Evolutionary conservation across 768 basidiomycete species (phyloP), one percentile per base, ranked within the genome.

Genomic region (Infundibulicybe gibba): DNA sequence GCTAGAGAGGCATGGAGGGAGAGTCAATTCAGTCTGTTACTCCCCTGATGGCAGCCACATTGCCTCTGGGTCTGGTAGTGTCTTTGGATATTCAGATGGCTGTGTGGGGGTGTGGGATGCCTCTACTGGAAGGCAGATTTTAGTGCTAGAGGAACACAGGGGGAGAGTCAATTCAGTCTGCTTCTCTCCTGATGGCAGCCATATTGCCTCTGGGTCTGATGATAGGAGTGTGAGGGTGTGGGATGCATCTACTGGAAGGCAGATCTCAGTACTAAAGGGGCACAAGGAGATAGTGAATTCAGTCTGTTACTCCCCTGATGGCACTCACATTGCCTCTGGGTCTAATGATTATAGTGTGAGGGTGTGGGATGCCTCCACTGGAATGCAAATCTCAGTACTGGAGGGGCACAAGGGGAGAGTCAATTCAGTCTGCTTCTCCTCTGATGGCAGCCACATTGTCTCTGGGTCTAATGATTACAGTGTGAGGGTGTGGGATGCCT

Each of bases 351-450:
- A n/a, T 0, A 43, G 50, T 11, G 44, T 58, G 13, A 37, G 49
- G 6, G 43, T 61, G 5, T 58, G 59, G 59, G 48, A 54, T 49
- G 49, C 47, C 17, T 16, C 38, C 15, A 52, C 43, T 6, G 51
- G 48, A 8, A 34, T 17, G 14, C 31, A 41, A 40, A 31, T 53
- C 8, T 37, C 31, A 16, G 21, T 47, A 6, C 20, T 54, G 2
- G 2, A 46, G 21, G 54, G 44, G 25, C 49, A 47, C 37, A 42
- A 38, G 14, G 25, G 5, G 12, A 1, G 0, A 11, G 50, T 51
- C 30, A 0, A 1, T 1, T 44, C 50, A 14, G 43, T 52, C 39
- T 39, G 49, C 12, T 56, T 56, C 32, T 56, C 57, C 2, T 15
- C 45, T 5, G 47, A 56, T 43, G 54, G 53, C 5, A 45, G 13